These are phyloP conservation scores for Nannochloropsis gaditana DNA, from an alignment of 108 stramenopile species.

Conservation along the genomic window DNA sequence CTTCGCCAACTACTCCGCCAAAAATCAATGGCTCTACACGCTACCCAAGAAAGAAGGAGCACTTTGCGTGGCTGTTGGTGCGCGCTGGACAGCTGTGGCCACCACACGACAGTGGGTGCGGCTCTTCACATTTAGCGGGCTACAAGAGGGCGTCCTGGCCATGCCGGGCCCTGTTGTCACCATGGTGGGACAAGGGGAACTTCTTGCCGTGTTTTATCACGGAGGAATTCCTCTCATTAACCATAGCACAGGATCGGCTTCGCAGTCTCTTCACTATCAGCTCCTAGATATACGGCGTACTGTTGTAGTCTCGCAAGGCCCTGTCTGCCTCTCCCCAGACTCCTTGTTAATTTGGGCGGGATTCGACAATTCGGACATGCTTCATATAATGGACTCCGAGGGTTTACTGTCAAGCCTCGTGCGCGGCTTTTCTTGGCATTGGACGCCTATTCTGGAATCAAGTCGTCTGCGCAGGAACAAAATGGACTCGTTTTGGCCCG, in stretches of 20 bases:
- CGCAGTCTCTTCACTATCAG: slow-evolving; percentile 38
- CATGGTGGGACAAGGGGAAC: slow-evolving; percentile 29
- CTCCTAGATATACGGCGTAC: slow-evolving; percentile 24
- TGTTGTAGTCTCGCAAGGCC: slow-evolving; percentile 14
- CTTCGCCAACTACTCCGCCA: slow-evolving; percentile 24
- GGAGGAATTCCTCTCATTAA: slow-evolving; percentile 24
- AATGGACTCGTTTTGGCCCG: slow-evolving; percentile 39
- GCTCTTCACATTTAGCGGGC: slow-evolving; percentile 41
- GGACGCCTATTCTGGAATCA: slow-evolving; percentile 39
- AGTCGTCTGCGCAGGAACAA: slow-evolving; percentile 31
- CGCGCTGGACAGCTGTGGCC: slow-evolving; percentile 35
- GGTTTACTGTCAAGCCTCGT: slow-evolving; percentile 32
- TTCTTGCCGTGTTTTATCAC: slow-evolving; percentile 37
- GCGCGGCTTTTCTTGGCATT: slow-evolving; percentile 35
- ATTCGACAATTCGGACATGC: slow-evolving; percentile 28
- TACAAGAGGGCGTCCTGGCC: slow-evolving; percentile 23
- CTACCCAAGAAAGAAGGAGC: slow-evolving; percentile 35
- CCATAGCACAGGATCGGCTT: slow-evolving; percentile 18
- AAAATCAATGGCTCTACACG: slow-evolving; percentile 27
- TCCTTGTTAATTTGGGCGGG: slow-evolving; percentile 40
- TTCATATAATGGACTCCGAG: slow-evolving; percentile 31
- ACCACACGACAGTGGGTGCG: slow-evolving; percentile 33
- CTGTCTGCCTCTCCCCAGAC: slow-evolving; percentile 27
- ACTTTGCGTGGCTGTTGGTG: slow-evolving; percentile 32
- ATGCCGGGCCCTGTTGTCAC: slow-evolving; percentile 34